phyloP scores from a whole-genome alignment of 495 filamentous ascomycete genomes.

The Baudoinia panamericana region DNA sequence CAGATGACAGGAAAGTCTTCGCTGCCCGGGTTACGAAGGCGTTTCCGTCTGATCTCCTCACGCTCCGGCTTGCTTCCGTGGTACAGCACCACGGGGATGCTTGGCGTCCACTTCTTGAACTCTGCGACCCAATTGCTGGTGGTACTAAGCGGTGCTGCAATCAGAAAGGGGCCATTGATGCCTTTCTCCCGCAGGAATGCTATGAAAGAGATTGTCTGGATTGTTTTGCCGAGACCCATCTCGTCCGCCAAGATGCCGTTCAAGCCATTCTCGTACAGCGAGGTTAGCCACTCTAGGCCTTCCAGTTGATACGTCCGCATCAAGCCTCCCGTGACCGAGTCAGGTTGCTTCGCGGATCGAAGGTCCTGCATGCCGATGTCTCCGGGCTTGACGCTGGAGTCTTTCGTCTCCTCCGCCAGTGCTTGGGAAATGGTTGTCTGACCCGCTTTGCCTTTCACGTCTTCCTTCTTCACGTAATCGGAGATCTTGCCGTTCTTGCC shows the following conservation, averaged over 20 bases:
- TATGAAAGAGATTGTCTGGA: constrained; percentile 85
- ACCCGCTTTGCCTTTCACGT: constrained; percentile 40
- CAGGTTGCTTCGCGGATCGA: constrained; percentile 70
- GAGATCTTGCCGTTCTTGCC: constrained; percentile 37
- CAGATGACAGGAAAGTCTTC: constrained; percentile 77
- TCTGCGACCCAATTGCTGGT: constrained; percentile 95
- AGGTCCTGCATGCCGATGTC: constrained; percentile 64
- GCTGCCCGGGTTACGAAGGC: constrained; percentile 44
- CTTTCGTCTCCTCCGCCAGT: constrained; percentile 41
- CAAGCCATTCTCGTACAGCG: constrained; percentile 80
- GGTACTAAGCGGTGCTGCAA: constrained; percentile 81
- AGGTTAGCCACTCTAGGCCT: constrained; percentile 81
- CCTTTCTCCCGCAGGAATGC: constrained; percentile 80
- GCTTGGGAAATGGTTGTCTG: constrained; percentile 41
- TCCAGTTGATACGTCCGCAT: constrained; percentile 94
- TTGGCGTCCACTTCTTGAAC: constrained; percentile 77
- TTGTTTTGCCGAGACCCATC: constrained; percentile 93
- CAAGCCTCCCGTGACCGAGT: constrained; percentile 67
- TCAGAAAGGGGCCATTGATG: constrained; percentile 75
- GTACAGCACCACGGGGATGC: constrained; percentile 76
- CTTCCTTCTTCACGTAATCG: constrained; percentile 45
- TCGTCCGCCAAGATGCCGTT: constrained; percentile 94
- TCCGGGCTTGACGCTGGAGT: constrained; percentile 43
- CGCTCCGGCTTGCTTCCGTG: constrained; percentile 70
- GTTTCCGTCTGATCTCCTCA: constrained; percentile 54